Conservation (phyloP, 2,329 filamentous ascomycete species). For the Rutstroemia sp. region DNA sequence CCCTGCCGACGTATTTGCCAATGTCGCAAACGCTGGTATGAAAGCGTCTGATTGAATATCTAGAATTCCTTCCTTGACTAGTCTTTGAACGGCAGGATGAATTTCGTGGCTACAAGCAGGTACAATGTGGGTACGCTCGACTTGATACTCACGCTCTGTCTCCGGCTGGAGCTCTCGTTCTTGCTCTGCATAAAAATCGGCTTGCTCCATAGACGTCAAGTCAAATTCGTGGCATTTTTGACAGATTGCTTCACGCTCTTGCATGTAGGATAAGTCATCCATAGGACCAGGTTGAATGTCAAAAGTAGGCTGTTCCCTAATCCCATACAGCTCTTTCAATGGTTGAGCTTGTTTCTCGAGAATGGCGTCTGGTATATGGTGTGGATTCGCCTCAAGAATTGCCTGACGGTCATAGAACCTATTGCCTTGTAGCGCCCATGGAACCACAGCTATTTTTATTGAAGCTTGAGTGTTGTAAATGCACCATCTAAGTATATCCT, state of each 20-base stretch:
- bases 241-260: constrained; percentile 6
- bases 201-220: constrained; percentile 12
- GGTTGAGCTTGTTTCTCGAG: constrained; percentile 43
- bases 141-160: constrained; percentile 50
- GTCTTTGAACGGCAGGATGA: constrained; percentile 34
- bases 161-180: constrained; percentile 62
- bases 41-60: too few species aligned
- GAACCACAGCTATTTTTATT: constrained; percentile 40
- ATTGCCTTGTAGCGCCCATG: constrained; percentile 55
- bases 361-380: constrained; percentile 22
- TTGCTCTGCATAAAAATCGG: constrained; percentile 54
- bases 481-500: constrained; percentile 52
- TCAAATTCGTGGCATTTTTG: constrained; percentile 33
- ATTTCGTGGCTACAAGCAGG: constrained; percentile 36
- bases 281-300: not conserved
- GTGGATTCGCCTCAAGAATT: not conserved
- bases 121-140: constrained; percentile 39
- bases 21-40: too few species aligned
- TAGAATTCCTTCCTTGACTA: constrained; percentile 29
- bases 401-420: constrained; percentile 35
- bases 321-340: too few species aligned
- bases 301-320: too few species aligned
- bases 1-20: too few species aligned
- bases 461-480: constrained; percentile 50
- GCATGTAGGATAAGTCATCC: not conserved